Evolutionary conservation across 139 green algal species (phyloP).

Genomic region (Auxenochlorella pyrenoidosa): DNA sequence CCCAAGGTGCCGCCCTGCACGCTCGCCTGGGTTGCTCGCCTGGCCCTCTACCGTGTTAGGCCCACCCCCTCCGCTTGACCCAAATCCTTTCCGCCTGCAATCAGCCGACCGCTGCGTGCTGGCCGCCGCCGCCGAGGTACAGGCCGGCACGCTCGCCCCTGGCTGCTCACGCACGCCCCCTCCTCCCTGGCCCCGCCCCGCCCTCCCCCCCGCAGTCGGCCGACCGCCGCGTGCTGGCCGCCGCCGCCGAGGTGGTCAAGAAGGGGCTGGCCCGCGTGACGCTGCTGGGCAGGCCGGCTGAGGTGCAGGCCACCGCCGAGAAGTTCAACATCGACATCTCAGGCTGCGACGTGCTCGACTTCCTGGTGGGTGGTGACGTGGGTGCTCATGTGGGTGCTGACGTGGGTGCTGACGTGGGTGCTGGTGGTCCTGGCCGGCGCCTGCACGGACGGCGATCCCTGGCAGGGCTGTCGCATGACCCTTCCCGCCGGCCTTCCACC

Average conservation of each 20-base stretch:
- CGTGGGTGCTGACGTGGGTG: background rate
- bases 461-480: too few relatives aligned
- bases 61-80: background rate
- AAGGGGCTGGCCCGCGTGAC: constrained; percentile 75
- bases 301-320: constrained; percentile 51
- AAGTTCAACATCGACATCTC: constrained; percentile 73
- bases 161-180: background rate
- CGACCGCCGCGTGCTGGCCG: constrained; percentile 75
- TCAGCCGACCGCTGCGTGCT: too few relatives aligned
- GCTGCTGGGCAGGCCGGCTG: constrained; percentile 75
- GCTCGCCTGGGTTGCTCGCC: too few relatives aligned
- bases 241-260: constrained; percentile 68
- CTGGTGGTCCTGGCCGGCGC: too few relatives aligned
- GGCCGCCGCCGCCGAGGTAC: too few relatives aligned
- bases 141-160: background rate
- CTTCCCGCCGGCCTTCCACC: too few relatives aligned
- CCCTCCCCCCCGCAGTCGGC: constrained; percentile 35
- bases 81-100: background rate
- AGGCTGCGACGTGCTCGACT: constrained; percentile 64
- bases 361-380: constrained; percentile 29
- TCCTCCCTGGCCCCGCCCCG: background rate
- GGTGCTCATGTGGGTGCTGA: background rate
- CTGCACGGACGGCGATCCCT: too few relatives aligned
- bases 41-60: background rate
- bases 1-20: too few relatives aligned